phyloP scores from a whole-genome alignment of 202 grass and related monocot species.

The Panicum hallii region DNA sequence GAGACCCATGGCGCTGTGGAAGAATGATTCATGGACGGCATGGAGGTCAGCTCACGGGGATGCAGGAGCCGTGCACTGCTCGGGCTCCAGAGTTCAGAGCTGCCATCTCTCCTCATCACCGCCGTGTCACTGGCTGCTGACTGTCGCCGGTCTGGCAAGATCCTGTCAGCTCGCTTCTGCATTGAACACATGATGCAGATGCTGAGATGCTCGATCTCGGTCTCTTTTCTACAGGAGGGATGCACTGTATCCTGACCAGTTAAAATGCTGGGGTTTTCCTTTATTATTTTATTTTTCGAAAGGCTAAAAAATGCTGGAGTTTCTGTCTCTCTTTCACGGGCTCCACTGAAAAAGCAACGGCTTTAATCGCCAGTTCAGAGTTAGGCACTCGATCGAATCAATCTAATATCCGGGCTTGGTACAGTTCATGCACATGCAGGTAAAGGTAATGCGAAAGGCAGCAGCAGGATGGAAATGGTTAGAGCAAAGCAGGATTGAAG shows the following conservation, averaged over 20 bases:
- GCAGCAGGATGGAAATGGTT: slow-evolving; percentile 11
- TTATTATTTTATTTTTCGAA: too few species aligned
- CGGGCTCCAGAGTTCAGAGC: neutral
- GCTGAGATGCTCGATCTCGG: neutral
- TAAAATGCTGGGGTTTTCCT: neutral
- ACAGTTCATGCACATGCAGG: neutral
- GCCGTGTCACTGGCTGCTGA: slow-evolving; percentile 21
- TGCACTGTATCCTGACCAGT: neutral
- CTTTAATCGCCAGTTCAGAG: slow-evolving; percentile 12
- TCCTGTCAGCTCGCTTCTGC: neutral
- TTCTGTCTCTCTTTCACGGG: slow-evolving; percentile 16
- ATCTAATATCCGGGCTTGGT: neutral
- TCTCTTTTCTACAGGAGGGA: neutral
- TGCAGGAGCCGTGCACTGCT: slow-evolving; percentile 19
- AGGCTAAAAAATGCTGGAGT: neutral
- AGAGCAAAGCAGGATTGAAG: neutral
- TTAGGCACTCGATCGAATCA: neutral
- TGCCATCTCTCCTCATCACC: neutral
- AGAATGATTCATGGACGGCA: slow-evolving; percentile 6
- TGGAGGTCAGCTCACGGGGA: neutral
- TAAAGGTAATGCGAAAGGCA: neutral
- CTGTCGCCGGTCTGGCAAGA: neutral
- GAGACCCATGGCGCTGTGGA: neutral
- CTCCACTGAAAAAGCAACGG: slow-evolving; percentile 1
- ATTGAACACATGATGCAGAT: slow-evolving; percentile 49